phyloP scores from a whole-genome alignment of 129 eudicot genomes.

The Rutidosis leptorrhynchoides region DNA sequence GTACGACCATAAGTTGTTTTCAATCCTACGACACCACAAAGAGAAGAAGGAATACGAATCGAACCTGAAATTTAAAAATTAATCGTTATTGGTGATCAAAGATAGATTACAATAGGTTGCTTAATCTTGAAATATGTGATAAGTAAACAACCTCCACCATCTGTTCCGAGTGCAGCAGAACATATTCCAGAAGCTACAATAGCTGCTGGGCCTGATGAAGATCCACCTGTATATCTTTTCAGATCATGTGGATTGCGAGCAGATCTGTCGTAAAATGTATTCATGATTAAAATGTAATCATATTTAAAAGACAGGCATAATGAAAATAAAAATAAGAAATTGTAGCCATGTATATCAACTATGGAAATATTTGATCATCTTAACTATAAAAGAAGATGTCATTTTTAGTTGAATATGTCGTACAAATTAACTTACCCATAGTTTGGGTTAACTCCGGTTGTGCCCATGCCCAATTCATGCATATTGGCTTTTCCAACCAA shows the following conservation, averaged over 20 bases:
- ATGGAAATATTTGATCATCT: not conserved
- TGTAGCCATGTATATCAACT: too few relatives aligned
- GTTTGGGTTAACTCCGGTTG: constrained; percentile 96
- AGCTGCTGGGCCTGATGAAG: constrained; percentile 99
- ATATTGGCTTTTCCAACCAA: constrained; percentile 97
- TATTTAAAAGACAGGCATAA: too few relatives aligned
- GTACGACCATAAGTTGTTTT: constrained; percentile 93
- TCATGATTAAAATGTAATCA: too few relatives aligned
- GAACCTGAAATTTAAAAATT: too few relatives aligned
- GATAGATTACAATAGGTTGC: too few relatives aligned
- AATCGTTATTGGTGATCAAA: too few relatives aligned
- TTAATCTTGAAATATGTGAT: too few relatives aligned
- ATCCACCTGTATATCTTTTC: constrained; percentile 95
- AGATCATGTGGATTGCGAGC: constrained; percentile 93
- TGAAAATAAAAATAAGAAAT: too few relatives aligned
- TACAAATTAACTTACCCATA: constrained; percentile 67
- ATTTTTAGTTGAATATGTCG: not conserved
- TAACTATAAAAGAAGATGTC: too few relatives aligned
- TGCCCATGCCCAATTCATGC: constrained; percentile 98
- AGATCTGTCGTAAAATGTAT: constrained; percentile 52
- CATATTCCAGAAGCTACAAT: constrained; percentile 94
- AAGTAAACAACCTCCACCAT: constrained; percentile 99
- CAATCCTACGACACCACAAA: constrained; percentile 93
- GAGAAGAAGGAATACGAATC: constrained; percentile 92
- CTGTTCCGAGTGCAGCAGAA: constrained; percentile 95